These are phyloP conservation scores for Solanum sparsipilum DNA, from an alignment of 257 asterid genomes.

Conservation along the genomic window DNA sequence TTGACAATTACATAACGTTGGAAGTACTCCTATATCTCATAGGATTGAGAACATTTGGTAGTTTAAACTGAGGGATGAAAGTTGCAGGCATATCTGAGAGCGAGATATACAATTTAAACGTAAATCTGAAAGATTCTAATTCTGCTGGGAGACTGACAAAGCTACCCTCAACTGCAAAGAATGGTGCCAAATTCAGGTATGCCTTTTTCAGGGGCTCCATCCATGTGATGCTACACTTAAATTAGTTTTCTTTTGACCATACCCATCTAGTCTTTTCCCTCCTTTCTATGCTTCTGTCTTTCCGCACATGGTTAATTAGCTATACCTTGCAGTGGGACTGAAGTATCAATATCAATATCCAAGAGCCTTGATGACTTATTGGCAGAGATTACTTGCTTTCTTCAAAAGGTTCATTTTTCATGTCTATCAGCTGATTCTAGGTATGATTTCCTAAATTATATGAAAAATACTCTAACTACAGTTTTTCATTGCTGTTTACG, in stretches of 20 bases:
- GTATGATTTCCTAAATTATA: background rate
- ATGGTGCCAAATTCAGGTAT: constrained; percentile 73
- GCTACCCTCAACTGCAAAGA: constrained; percentile 48
- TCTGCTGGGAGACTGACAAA: constrained; percentile 41
- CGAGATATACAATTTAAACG: constrained; percentile 43
- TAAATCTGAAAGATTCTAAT: constrained; percentile 39
- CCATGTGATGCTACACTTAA: background rate
- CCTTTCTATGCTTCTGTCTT: background rate
- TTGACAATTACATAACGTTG: background rate
- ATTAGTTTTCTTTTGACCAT: constrained; percentile 2
- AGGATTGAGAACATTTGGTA: background rate
- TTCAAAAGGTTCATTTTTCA: constrained; percentile 51
- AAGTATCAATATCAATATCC: constrained; percentile 40
- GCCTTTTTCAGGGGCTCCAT: constrained; percentile 1
- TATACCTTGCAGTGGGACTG: constrained; percentile 53
- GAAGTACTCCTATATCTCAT: background rate
- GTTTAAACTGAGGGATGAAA: constrained; percentile 7
- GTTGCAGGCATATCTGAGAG: constrained; percentile 51
- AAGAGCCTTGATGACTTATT: constrained; percentile 35
- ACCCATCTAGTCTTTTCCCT: background rate
- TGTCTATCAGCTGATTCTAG: constrained; percentile 1
- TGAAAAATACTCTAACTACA: constrained; percentile 2
- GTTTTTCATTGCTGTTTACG: constrained; percentile 1
- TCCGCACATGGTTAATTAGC: background rate
- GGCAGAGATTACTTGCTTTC: constrained; percentile 26